phyloP scores from a whole-genome alignment of 2,329 filamentous ascomycete genomes.

The Aspergillus sergii region DNA sequence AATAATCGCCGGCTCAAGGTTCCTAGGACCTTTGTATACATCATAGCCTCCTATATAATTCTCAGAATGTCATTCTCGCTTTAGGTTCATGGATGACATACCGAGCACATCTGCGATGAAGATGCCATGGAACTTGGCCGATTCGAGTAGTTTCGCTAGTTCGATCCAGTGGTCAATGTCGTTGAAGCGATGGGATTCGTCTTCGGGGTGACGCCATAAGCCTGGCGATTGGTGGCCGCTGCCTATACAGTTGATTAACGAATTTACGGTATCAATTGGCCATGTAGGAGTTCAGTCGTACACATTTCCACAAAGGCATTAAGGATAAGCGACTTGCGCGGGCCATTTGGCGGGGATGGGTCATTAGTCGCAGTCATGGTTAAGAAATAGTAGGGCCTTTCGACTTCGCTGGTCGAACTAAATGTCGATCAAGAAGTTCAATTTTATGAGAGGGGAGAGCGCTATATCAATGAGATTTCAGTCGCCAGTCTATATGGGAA shows the following conservation, averaged over 20 bases:
- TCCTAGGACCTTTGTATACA: conserved; percentile 65
- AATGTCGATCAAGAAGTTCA: neutral
- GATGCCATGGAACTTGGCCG: conserved; percentile 66
- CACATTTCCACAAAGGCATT: conserved; percentile 57
- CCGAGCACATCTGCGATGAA: conserved; percentile 69
- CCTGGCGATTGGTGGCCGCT: conserved; percentile 59
- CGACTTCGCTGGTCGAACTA: neutral
- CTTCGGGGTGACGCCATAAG: conserved; percentile 66
- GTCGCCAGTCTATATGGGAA: rapidly evolving
- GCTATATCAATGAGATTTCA: neutral
- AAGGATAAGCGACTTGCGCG: conserved; percentile 52
- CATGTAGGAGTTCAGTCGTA: conserved; percentile 19
- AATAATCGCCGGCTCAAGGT: conserved; percentile 61
- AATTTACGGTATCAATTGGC: neutral
- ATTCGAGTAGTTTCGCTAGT: conserved; percentile 62
- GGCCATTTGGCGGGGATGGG: neutral
- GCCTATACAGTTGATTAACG: conserved; percentile 28
- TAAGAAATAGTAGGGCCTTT: rapidly evolving
- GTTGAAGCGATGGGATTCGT: conserved; percentile 65
- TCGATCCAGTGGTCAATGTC: conserved; percentile 63
- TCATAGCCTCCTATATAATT: conserved; percentile 61
- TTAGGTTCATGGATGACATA: conserved; percentile 12
- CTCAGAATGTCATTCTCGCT: neutral
- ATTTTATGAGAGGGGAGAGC: rapidly evolving
- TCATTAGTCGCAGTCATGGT: neutral